A percentile compares a stretch with the other conserved stretches of the same genome.
These are phyloP conservation scores for Gonapodya prolifera DNA, from an alignment of 192 early-diverging fungal genomes.

Conservation along the genomic window DNA sequence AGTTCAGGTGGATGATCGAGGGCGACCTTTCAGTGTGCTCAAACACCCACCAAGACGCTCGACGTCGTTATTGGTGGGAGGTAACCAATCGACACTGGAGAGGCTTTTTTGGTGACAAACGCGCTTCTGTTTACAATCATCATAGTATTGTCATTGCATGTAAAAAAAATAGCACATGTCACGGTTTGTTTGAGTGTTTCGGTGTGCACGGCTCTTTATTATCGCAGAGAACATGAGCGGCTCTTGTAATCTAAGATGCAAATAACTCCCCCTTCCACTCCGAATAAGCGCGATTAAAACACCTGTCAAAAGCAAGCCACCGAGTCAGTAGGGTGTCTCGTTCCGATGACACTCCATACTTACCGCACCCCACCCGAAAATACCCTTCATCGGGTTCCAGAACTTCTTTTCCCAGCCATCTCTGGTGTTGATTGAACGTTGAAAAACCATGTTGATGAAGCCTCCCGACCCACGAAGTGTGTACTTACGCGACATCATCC, in stretches of 20 bases:
- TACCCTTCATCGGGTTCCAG: constrained; percentile 79
- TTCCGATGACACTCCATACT: not conserved
- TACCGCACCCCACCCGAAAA: constrained; percentile 62
- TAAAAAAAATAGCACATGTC: too few species aligned
- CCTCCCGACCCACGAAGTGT: constrained; percentile 21
- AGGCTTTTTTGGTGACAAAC: not conserved
- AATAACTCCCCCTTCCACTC: too few species aligned
- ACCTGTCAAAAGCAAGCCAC: too few species aligned
- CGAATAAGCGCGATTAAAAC: too few species aligned
- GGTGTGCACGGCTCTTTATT: too few species aligned
- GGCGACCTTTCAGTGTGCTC: not conserved
- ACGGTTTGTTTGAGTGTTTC: too few species aligned
- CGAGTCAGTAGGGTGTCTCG: too few species aligned
- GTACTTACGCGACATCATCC: constrained; percentile 78
- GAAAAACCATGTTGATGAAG: not conserved
- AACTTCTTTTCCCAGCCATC: not conserved
- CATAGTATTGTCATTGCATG: too few species aligned
- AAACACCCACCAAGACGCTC: not conserved
- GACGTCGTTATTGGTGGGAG: not conserved
- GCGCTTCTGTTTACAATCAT: not conserved
- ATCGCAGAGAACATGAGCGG: too few species aligned
- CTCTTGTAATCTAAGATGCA: too few species aligned
- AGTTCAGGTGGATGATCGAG: not conserved
- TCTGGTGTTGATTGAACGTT: not conserved
- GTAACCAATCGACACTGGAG: not conserved